Conservation (phyloP, 2,329 filamentous ascomycete species). For the Cryphonectria parasitica region DNA sequence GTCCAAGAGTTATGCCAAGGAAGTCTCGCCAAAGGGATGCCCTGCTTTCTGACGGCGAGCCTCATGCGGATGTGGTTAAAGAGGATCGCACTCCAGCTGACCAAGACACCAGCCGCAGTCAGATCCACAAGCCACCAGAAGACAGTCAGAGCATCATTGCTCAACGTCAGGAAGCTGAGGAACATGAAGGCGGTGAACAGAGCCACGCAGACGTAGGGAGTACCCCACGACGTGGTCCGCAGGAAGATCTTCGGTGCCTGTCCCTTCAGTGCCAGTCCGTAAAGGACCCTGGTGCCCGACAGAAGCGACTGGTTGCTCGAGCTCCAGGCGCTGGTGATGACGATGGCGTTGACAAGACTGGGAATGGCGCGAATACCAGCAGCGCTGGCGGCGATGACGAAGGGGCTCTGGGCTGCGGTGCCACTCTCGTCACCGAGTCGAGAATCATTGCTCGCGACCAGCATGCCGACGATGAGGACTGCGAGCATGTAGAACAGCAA, state of each 20-base stretch:
- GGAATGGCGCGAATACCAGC: constrained; percentile 71
- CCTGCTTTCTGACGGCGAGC: constrained; percentile 58
- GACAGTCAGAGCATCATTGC: constrained; percentile 61
- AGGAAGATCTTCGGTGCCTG: constrained; percentile 63
- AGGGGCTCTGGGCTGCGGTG: constrained; percentile 59
- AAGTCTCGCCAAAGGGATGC: constrained; percentile 51
- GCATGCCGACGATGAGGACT: constrained; percentile 61
- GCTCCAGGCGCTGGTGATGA: constrained; percentile 73
- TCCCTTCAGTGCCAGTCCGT: constrained; percentile 61
- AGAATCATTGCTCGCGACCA: constrained; percentile 59
- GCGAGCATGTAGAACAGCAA: constrained; percentile 51
- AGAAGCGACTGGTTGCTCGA: constrained; percentile 69
- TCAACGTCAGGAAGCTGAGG: constrained; percentile 61
- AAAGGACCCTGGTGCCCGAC: constrained; percentile 62
- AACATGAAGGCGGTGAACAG: constrained; percentile 58
- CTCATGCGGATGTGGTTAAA: constrained; percentile 62
- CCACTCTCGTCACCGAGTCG: constrained; percentile 51
- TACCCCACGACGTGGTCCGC: constrained; percentile 53
- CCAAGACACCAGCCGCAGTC: constrained; percentile 64
- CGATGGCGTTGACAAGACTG: constrained; percentile 75
- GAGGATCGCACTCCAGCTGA: constrained; percentile 66
- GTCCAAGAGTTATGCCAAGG: constrained; percentile 70
- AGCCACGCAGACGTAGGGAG: constrained; percentile 62
- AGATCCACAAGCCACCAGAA: constrained; percentile 69
- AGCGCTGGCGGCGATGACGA: constrained; percentile 71